Evolutionary conservation across 164 flowering plant species (phyloP).

Genomic region (Berberis thunbergii): DNA sequence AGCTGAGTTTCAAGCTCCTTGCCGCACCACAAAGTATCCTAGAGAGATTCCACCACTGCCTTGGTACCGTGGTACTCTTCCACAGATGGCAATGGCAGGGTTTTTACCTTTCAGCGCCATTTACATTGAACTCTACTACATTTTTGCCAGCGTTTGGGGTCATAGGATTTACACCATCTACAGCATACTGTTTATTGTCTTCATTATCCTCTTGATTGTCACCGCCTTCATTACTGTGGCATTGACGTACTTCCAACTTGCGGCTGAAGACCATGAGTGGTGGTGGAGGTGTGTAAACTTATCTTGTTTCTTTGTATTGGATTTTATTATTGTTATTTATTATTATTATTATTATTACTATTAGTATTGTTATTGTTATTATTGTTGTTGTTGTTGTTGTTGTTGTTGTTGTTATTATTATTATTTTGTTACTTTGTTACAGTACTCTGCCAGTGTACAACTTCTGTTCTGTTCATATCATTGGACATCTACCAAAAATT

Average conservation of each 20-base stretch:
- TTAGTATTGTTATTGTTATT: too few species aligned
- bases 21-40: slow-evolving; percentile 36
- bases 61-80: slow-evolving; percentile 30
- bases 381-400: too few species aligned
- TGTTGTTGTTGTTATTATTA: too few species aligned
- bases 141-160: slow-evolving; percentile 42
- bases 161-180: slow-evolving; percentile 37
- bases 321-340: too few species aligned
- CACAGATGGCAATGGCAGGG: slow-evolving; percentile 44
- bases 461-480: too few species aligned
- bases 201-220: slow-evolving; percentile 34
- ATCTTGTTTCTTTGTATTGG: background rate
- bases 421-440: too few species aligned
- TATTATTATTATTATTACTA: too few species aligned
- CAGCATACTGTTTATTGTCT: slow-evolving; percentile 38
- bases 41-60: slow-evolving; percentile 36
- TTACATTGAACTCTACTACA: slow-evolving; percentile 36
- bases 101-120: slow-evolving; percentile 40
- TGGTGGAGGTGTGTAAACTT: slow-evolving; percentile 32
- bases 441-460: too few species aligned
- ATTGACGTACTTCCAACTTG: slow-evolving; percentile 37
- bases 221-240: slow-evolving; percentile 40
- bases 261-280: slow-evolving; percentile 44
- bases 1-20: slow-evolving; percentile 36
- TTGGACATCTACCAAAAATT: too few species aligned